Conservation (phyloP, 139 green algal species). For the Volvox reticuliferus region DNA sequence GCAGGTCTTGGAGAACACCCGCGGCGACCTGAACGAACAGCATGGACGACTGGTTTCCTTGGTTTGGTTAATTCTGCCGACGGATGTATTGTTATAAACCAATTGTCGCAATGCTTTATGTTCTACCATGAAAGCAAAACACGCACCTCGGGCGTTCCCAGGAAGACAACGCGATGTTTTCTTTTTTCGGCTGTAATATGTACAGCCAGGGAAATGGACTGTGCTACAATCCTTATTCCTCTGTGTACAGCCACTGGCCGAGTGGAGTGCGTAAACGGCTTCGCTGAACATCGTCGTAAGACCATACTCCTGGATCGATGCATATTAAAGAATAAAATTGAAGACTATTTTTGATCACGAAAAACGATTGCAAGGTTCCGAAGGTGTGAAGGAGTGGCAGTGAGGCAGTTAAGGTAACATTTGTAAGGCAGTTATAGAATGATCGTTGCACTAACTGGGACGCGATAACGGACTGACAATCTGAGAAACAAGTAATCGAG, state of each 20-base stretch:
- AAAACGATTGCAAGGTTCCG: too few species aligned
- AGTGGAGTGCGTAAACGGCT: slow-evolving; percentile 15
- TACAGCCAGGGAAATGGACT: not conserved
- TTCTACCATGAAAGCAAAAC: not conserved
- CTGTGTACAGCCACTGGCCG: not conserved
- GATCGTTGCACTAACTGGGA: too few species aligned
- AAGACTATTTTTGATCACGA: not conserved
- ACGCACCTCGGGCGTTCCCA: slow-evolving; percentile 87
- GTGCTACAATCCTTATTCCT: not conserved
- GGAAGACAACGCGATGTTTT: slow-evolving; percentile 80
- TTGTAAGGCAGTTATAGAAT: not conserved
- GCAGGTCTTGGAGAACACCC: slow-evolving; percentile 75
- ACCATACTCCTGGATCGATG: not conserved
- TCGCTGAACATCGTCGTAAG: not conserved
- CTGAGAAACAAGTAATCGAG: too few species aligned
- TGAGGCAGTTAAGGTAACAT: too few species aligned
- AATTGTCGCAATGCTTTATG: too few species aligned
- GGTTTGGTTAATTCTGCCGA: not conserved
- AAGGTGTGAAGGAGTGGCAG: too few species aligned
- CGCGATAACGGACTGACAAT: too few species aligned
- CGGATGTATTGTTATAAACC: too few species aligned
- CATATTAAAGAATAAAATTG: not conserved
- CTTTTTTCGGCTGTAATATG: not conserved
- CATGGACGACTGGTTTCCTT: not conserved
- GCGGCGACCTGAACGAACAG: slow-evolving; percentile 77